Evolutionary conservation across 768 basidiomycete genomes (phyloP).

Genomic region (Lenzites betulinus): DNA sequence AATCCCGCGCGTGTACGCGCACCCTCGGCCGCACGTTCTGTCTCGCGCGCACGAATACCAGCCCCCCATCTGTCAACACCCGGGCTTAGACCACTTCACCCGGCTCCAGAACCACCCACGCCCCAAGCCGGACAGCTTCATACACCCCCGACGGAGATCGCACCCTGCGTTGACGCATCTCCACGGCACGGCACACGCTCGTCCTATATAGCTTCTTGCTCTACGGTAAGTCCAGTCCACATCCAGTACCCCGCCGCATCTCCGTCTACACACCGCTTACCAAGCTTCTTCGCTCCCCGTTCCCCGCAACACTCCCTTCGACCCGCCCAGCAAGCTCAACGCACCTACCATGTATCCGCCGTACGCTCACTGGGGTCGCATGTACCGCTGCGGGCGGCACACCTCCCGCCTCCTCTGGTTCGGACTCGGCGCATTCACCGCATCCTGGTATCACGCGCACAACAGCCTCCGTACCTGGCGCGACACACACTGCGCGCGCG

Average conservation of each 20-base stretch:
- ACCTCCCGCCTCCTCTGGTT: slow-evolving; percentile 74
- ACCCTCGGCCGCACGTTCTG: background rate
- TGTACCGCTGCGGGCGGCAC: slow-evolving; percentile 32
- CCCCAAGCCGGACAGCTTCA: slow-evolving; percentile 8
- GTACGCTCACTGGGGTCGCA: slow-evolving; percentile 4
- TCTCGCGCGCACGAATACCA: background rate
- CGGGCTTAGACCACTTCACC: background rate
- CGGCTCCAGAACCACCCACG: background rate
- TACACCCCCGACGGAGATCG: background rate
- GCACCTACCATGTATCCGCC: slow-evolving; percentile 1
- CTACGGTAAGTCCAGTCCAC: background rate
- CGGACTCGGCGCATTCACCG: slow-evolving; percentile 53
- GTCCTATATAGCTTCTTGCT: slow-evolving; percentile 2
- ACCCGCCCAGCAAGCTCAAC: background rate
- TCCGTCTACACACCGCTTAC: background rate
- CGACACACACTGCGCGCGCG: slow-evolving; percentile 26
- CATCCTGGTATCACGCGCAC: slow-evolving; percentile 41
- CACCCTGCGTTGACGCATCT: slow-evolving; percentile 6
- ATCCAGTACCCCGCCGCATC: background rate
- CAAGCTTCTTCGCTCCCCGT: background rate
- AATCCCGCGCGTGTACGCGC: background rate
- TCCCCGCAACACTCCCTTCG: background rate
- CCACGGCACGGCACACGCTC: slow-evolving; percentile 4
- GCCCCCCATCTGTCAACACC: no score
- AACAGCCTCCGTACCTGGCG: slow-evolving; percentile 38